Percentiles rank a stretch among this genome's conserved stretches.
Conservation (phyloP, 495 filamentous ascomycete species). For the Annulohypoxylon bovei region DNA sequence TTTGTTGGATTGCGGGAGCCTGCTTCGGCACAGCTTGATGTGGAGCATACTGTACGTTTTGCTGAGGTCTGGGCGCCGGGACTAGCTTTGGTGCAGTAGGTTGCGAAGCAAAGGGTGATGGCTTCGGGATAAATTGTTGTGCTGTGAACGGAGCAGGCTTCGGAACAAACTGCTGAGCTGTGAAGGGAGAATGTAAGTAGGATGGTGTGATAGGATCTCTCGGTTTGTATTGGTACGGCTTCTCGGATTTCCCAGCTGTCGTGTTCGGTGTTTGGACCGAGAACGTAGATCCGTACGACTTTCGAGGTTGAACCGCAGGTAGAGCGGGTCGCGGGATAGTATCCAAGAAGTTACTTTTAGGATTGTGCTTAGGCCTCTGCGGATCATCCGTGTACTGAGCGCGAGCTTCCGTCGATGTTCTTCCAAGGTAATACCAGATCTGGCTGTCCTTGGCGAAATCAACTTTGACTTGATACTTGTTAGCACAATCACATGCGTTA, state of each 20-base stretch:
- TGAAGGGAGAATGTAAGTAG: conserved; percentile 48
- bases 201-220: conserved; percentile 49
- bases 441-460: conserved; percentile 74
- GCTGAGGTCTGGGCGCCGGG: conserved; percentile 12
- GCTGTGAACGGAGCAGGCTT: conserved; percentile 33
- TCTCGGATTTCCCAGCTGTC: conserved; percentile 46
- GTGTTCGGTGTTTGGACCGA: conserved; percentile 41
- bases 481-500: conserved; percentile 61
- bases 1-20: conserved; percentile 22
- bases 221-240: conserved; percentile 67
- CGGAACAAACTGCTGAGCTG: conserved; percentile 53
- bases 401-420: conserved; percentile 88
- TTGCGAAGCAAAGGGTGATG: conserved; percentile 27
- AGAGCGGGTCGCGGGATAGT: conserved; percentile 64
- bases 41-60: conserved; percentile 5
- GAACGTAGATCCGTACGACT: conserved; percentile 48
- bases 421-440: conserved; percentile 90
- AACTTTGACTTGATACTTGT: conserved; percentile 62
- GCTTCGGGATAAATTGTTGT: conserved; percentile 38
- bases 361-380: conserved; percentile 62
- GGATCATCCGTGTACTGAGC: conserved; percentile 91
- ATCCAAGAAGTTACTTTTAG: conserved; percentile 70
- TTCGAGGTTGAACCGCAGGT: conserved; percentile 41
- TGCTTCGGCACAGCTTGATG: conserved; percentile 31
- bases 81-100: conserved; percentile 3